A percentile compares a stretch with the other conserved stretches of the same genome.
Conservation (phyloP, 148 eudicot genomes). For the Salicornia ramosissima region DNA sequence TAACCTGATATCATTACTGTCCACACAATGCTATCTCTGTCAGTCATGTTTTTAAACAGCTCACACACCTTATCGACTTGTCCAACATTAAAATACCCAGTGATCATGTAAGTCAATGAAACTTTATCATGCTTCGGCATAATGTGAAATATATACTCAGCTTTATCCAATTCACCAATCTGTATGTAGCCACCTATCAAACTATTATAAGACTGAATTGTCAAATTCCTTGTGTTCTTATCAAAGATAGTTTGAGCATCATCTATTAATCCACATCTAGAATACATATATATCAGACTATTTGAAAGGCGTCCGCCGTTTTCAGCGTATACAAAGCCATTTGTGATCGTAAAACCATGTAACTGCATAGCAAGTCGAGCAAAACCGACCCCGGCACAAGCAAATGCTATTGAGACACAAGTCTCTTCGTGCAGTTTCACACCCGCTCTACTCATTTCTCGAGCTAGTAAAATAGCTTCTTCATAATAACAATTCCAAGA, state of each 20-base stretch:
- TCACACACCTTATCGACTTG: slow-evolving; percentile 28
- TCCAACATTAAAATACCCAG: slow-evolving; percentile 32
- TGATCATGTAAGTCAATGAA: slow-evolving; percentile 41
- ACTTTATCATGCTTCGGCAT: slow-evolving; percentile 33
- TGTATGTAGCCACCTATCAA: slow-evolving; percentile 36
- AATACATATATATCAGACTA: slow-evolving; percentile 38
- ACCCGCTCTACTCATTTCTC: slow-evolving; percentile 29
- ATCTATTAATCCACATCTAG: slow-evolving; percentile 33
- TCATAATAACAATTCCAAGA: slow-evolving; percentile 38
- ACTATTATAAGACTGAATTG: slow-evolving; percentile 32
- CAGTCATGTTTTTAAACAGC: slow-evolving; percentile 39
- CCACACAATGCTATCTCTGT: slow-evolving; percentile 41
- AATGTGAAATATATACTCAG: slow-evolving; percentile 27
- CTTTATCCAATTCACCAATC: slow-evolving; percentile 30
- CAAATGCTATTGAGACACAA: slow-evolving; percentile 36
- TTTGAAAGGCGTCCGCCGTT: slow-evolving; percentile 24
- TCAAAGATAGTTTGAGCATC: slow-evolving; percentile 33
- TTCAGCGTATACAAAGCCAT: slow-evolving; percentile 16
- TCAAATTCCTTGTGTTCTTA: slow-evolving; percentile 18
- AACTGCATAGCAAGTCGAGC: slow-evolving; percentile 33
- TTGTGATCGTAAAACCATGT: slow-evolving; percentile 32
- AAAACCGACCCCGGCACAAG: slow-evolving; percentile 35
- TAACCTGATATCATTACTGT: slow-evolving; percentile 44
- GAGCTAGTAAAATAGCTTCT: slow-evolving; percentile 33
- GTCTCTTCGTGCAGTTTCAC: slow-evolving; percentile 34